Evolutionary conservation across 805 yeast species (phyloP), one percentile per base, ranked within the genome.

Genomic region (Candida ponderosae): DNA sequence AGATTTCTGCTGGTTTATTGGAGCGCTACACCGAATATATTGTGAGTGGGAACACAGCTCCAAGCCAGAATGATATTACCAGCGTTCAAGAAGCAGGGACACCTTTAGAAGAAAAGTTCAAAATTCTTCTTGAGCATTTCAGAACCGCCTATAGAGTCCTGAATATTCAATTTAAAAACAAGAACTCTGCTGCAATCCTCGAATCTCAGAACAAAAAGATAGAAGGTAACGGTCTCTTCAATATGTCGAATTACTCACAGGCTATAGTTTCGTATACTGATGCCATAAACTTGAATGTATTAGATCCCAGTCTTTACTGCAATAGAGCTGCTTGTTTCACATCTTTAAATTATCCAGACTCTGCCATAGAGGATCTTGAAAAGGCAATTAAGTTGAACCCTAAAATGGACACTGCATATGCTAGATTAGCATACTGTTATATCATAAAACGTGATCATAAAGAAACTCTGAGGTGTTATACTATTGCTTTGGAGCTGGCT

Each of bases 281-380:
- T 37, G 68, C 65, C 6, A 34, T 67, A 4, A 6, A 37, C 10
- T 21, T 21, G 10, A 21, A 21, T 13, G 40, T 43, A 10, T 35
- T 48, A 6, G 62, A 60, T 28, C 66, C 68, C 18, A 35, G 44
- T 4, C 34, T 66, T 7, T 55, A 60, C 27, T 60, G 64, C 18
- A 64, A 63, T 45, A 50, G 73, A 38, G 68, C 68, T 3, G 69
- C 70, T 2, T 59, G 63, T 10, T 57, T 57, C 38, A 59, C 63
- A 18, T 55, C 57, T 28, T 40, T 63, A 34, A 63, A 60, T 20
- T 42, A 57, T 13, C 51, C 51, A 40, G 57, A 59, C 2, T 59
- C 56, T 29, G 68, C 72, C 1, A 57, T 59, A 23, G 43, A 40
- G 6, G 73, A 67, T 43, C 43, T 65, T 23, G 23, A 41, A 18